These are phyloP conservation scores for Salisapilia sapeloensis DNA, from an alignment of 352 stramenopile genomes.

Conservation along the genomic window DNA sequence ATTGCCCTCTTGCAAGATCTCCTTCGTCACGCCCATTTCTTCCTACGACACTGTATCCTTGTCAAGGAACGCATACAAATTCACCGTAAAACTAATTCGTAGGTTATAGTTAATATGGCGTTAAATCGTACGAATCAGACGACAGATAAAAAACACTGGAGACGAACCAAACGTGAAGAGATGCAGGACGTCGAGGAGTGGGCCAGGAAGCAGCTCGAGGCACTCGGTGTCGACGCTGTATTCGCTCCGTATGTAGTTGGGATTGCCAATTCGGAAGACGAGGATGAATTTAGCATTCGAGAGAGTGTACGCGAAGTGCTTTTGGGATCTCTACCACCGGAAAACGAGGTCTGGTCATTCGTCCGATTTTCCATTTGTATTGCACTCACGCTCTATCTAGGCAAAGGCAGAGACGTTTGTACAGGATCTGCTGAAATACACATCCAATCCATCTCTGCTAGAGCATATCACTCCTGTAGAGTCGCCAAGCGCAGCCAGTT, in stretches of 20 bases:
- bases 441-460: constrained; percentile 33
- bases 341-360: constrained; percentile 31
- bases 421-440: constrained; percentile 40
- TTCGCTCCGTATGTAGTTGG: constrained; percentile 73
- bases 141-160: constrained; percentile 1
- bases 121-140: too few relatives aligned
- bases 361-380: background rate
- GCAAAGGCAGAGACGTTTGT: constrained; percentile 52
- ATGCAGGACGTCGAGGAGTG: constrained; percentile 30
- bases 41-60: too few relatives aligned
- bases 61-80: too few relatives aligned
- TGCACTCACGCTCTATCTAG: constrained; percentile 6
- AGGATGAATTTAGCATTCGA: constrained; percentile 37
- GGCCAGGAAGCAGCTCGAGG: constrained; percentile 41
- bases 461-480: too few relatives aligned
- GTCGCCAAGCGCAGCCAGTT: too few relatives aligned
- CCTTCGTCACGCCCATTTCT: constrained; percentile 59
- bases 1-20: constrained; percentile 29
- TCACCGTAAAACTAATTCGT: too few relatives aligned
- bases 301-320: constrained; percentile 69
- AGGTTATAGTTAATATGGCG: too few relatives aligned
- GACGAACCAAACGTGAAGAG: background rate
- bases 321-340: constrained; percentile 64
- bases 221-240: constrained; percentile 58
- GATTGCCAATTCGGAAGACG: constrained; percentile 32